Conservation (phyloP, 371 early-diverging fungal genomes). For the Mortierella sp. region DNA sequence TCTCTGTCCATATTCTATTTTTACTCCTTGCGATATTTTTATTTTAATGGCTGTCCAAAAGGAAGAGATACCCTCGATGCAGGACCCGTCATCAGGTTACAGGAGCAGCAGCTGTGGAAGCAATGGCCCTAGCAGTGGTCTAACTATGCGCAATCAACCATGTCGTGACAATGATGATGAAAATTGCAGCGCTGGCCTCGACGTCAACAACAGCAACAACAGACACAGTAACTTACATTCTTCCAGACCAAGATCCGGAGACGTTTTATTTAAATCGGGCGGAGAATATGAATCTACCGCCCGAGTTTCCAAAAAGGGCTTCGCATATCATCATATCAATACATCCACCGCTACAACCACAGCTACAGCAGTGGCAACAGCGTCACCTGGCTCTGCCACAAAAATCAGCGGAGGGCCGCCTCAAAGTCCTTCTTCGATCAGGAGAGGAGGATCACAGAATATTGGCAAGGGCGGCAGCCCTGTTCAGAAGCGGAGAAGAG, state of each 20-base stretch:
- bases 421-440: neutral
- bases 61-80: neutral
- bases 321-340: constrained; percentile 2
- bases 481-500: constrained; percentile 34
- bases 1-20: too few species aligned
- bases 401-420: constrained; percentile 1
- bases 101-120: neutral
- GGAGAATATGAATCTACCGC: constrained; percentile 1
- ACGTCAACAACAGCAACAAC: neutral
- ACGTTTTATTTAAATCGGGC: constrained; percentile 8
- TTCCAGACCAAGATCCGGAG: constrained; percentile 12
- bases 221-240: neutral
- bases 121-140: neutral
- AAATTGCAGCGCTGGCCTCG: neutral
- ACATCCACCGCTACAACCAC: neutral
- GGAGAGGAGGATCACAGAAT: constrained; percentile 2
- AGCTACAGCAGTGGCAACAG: neutral
- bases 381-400: neutral
- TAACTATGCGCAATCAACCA: constrained; percentile 21
- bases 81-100: neutral
- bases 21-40: too few species aligned
- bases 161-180: neutral
- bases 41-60: neutral
- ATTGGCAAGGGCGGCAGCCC: constrained; percentile 6
- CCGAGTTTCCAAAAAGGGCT: neutral